Conservation (phyloP, 164 flowering plant species). For the Piper betle region DNA sequence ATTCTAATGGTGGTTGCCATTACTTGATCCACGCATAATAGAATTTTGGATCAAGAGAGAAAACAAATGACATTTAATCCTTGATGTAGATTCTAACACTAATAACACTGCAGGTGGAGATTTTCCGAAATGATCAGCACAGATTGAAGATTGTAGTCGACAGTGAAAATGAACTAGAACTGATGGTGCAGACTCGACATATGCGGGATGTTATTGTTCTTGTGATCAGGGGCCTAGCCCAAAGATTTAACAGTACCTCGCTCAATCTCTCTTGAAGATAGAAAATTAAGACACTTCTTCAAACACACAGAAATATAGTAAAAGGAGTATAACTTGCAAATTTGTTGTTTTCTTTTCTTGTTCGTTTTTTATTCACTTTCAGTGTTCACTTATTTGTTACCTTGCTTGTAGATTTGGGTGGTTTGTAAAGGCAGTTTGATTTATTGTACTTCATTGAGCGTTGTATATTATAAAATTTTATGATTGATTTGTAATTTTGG, state of each 20-base stretch:
- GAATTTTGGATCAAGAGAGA: no score
- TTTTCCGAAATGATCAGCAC: constrained; percentile 82
- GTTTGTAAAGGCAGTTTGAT: not conserved
- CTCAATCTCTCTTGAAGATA: constrained; percentile 86
- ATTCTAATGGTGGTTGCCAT: no score
- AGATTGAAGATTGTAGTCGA: constrained; percentile 84
- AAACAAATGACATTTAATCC: not conserved
- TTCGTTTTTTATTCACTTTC: no score
- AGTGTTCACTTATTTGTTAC: not conserved
- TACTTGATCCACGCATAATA: no score
- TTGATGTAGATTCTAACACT: not conserved
- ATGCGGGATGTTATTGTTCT: constrained; percentile 78
- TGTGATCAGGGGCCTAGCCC: constrained; percentile 85
- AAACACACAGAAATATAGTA: not conserved
- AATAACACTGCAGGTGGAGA: constrained; percentile 59
- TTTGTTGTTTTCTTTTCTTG: not conserved
- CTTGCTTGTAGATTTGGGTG: not conserved
- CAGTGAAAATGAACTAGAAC: constrained; percentile 80
- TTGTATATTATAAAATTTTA: no score
- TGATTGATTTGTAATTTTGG: no score
- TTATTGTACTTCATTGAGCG: no score
- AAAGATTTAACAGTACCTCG: constrained; percentile 89
- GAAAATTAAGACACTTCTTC: constrained; percentile 27
- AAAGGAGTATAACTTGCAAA: not conserved
- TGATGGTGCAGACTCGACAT: constrained; percentile 88